Conservation (phyloP, 495 filamentous ascomycete species). For the Penicillium paradoxum region DNA sequence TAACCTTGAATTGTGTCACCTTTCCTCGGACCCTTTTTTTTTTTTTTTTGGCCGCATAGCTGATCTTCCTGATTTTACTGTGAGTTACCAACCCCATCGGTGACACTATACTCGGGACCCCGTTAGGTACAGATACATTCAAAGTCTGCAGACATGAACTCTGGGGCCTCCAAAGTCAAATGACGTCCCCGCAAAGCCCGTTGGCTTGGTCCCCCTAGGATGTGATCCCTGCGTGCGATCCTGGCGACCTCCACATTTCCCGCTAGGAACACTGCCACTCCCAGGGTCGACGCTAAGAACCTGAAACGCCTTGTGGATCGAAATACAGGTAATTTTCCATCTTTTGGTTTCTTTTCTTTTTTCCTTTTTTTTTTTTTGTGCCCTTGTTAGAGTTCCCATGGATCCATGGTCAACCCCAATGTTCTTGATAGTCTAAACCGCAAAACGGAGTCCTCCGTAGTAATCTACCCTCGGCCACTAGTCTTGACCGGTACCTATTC, state of each 20-base stretch:
- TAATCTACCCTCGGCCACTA: neutral
- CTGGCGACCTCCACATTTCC: conserved; percentile 23
- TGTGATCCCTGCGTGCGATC: conserved; percentile 37
- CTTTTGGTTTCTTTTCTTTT: neutral
- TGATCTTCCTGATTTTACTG: neutral
- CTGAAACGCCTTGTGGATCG: conserved; percentile 32
- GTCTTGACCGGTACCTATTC: neutral
- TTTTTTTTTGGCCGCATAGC: no score
- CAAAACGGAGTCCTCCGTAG: no score
- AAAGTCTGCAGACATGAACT: neutral
- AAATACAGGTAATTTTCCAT: neutral
- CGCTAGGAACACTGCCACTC: conserved; percentile 33
- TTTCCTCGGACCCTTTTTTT: no score
- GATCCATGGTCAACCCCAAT: neutral
- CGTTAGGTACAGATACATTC: no score
- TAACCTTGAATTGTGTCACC: neutral
- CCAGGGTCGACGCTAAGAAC: conserved; percentile 34
- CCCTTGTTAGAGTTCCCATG: no score
- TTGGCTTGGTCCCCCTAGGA: conserved; percentile 12
- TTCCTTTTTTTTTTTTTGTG: no score
- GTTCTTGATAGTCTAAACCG: neutral
- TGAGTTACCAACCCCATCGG: no score
- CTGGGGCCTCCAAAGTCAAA: neutral
- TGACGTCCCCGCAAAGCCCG: conserved; percentile 29
- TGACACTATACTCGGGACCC: no score